These are phyloP conservation scores for Rhexocercosporidium sp. DNA, from an alignment of 2,329 filamentous ascomycete genomes.

Conservation along the genomic window DNA sequence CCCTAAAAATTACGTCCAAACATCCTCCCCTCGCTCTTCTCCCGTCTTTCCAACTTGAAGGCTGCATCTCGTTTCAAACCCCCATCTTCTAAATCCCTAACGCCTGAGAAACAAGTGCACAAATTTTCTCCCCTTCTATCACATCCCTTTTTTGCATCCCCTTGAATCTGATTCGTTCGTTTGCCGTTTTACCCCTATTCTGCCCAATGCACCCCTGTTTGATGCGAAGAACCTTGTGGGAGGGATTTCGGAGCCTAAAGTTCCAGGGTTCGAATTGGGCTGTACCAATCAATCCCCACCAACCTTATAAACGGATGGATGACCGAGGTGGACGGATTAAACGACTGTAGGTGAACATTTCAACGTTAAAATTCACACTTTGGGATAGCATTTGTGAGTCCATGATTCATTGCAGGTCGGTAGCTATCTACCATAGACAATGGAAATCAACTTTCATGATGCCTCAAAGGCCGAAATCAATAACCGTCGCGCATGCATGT, in stretches of 20 bases:
- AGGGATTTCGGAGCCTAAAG: not conserved
- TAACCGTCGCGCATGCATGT: not conserved
- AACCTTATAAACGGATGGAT: no score
- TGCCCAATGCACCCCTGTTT: constrained; percentile 3
- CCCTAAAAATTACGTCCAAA: no score
- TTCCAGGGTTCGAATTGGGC: not conserved
- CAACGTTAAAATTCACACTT: not conserved
- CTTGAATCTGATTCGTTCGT: constrained; percentile 11
- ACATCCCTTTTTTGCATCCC: not conserved
- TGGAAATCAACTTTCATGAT: not conserved
- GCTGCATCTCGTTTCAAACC: not conserved
- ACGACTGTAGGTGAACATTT: no score
- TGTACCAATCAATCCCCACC: not conserved
- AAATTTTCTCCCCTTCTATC: not conserved
- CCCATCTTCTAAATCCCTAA: not conserved
- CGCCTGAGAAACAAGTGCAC: constrained; percentile 1
- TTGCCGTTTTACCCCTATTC: constrained; percentile 3
- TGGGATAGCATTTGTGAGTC: not conserved
- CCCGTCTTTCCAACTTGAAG: not conserved
- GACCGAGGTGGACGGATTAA: no score
- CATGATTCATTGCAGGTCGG: no score
- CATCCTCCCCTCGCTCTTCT: not conserved
- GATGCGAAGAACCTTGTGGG: not conserved
- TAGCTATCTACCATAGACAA: no score
- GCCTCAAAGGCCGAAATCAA: not conserved